Conservation (phyloP, 371 early-diverging fungal genomes). For the Mortierella sp. region DNA sequence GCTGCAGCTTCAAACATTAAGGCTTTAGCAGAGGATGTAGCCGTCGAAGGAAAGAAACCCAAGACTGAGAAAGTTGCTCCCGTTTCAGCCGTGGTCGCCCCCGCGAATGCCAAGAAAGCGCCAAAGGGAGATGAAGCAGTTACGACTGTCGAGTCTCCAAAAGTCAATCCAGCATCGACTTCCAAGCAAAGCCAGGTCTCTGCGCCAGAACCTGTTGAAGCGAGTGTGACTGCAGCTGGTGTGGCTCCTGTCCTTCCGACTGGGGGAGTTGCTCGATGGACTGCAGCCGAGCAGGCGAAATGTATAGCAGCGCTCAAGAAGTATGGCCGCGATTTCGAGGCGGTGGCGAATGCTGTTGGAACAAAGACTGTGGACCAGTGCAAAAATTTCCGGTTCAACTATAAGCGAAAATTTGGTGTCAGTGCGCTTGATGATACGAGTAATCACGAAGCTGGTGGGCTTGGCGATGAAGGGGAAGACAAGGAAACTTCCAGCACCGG, state of each 20-base stretch:
- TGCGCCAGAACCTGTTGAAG: neutral
- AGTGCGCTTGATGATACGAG: constrained; percentile 70
- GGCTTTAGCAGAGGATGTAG: constrained; percentile 13
- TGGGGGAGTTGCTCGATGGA: constrained; percentile 71
- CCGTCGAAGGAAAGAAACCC: constrained; percentile 28
- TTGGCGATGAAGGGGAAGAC: constrained; percentile 20
- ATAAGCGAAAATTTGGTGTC: constrained; percentile 76
- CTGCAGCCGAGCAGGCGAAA: constrained; percentile 77
- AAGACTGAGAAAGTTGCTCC: constrained; percentile 18
- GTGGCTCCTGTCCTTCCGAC: constrained; percentile 15
- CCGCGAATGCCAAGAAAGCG: neutral
- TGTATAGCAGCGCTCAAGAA: constrained; percentile 81
- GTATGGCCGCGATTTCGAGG: constrained; percentile 81
- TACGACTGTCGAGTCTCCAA: constrained; percentile 13
- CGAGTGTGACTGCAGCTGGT: constrained; percentile 31
- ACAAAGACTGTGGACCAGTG: constrained; percentile 88
- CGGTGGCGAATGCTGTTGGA: constrained; percentile 76
- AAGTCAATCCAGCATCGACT: constrained; percentile 2
- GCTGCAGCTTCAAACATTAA: constrained; percentile 7
- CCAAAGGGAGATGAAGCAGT: constrained; percentile 9
- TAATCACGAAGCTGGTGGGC: constrained; percentile 10
- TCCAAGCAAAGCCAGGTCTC: neutral
- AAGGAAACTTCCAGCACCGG: constrained; percentile 16
- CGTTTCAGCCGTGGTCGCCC: neutral
- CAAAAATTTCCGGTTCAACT: constrained; percentile 84